A percentile compares a stretch with the other conserved stretches of the same genome.
Evolutionary conservation across 2,329 filamentous ascomycete genomes (phyloP).

Genomic region (Hortaea sp.): DNA sequence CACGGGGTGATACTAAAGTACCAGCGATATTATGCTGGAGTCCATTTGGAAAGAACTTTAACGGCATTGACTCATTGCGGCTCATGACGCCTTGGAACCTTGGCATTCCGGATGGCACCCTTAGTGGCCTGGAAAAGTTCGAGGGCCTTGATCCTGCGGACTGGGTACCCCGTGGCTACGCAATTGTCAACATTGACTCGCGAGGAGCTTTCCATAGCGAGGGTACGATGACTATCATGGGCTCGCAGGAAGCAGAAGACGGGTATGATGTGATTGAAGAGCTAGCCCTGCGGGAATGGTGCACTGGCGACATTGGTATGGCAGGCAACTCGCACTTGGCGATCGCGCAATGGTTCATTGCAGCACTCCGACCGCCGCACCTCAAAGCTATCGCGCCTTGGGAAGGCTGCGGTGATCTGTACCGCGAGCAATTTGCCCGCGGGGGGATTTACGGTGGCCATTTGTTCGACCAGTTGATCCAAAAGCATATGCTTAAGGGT

Average conservation of each 20-base stretch:
- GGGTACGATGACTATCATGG: constrained; percentile 22
- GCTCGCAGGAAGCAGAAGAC: constrained; percentile 36
- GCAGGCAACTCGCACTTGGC: constrained; percentile 37
- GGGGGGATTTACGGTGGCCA: constrained; percentile 33
- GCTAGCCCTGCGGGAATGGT: constrained; percentile 34
- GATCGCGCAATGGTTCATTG: constrained; percentile 33
- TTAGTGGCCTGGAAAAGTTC: constrained; percentile 30
- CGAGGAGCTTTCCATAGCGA: constrained; percentile 25
- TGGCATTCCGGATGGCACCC: neutral
- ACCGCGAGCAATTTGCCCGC: constrained; percentile 37
- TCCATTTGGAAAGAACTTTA: constrained; percentile 1
- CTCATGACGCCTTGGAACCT: neutral
- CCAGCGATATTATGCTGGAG: constrained; percentile 25
- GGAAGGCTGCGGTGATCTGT: constrained; percentile 40
- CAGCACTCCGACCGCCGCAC: constrained; percentile 31
- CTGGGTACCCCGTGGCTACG: constrained; percentile 26
- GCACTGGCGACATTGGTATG: constrained; percentile 35
- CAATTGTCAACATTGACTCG: constrained; percentile 25
- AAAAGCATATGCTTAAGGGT: constrained; percentile 13
- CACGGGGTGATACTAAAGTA: constrained; percentile 22
- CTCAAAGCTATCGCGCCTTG: constrained; percentile 37
- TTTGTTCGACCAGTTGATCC: constrained; percentile 25
- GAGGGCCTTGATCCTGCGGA: constrained; percentile 33
- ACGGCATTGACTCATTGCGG: neutral
- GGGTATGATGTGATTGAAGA: constrained; percentile 37